Base-by-base conservation (phyloP, 192 early-diverging fungal species). In the Pilobolus umbonatus region DNA sequence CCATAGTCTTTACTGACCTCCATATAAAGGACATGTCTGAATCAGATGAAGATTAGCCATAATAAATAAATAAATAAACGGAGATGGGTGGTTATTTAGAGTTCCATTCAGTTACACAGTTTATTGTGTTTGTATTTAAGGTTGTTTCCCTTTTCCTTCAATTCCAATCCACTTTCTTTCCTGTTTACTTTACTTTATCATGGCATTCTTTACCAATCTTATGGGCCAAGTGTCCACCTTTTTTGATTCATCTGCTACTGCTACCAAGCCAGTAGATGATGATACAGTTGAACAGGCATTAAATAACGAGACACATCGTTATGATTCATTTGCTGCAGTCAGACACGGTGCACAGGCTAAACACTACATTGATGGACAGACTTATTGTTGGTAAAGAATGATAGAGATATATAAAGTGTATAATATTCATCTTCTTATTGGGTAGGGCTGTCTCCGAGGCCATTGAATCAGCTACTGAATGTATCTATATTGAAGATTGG, bases 401-500 rank as follows among this genome's bases (percentile, higher is more conserved):
- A 22, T 3, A 53, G 36, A 34, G 5, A 34, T 32, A 35, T 4
- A 53, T 22, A 35, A 30, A 19, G 12, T 44, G 22, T 34, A 0
- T 46, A 21, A 32, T 47, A 12, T 34, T 21, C 21, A 12, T 44
- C 31, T 19, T 15, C 21, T 2, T 35, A 28, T 47, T 31, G 17
- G 11, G n/a, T 28, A 69, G 67, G 67, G 85, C 88, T 2, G 67
- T 88, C 22, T 83, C 86, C 3, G 88, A 89, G 40, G 88, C 88
- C 12, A 70, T 91, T 53, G 71, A 79, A 59, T 74, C 78, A 49
- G 88, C 88, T 26, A 84, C 84, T 43, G 68, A 73, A 30, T 65
- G 65, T 44, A 87, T 89, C 59, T 87, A 81, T 63, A 85, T 88
- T 64, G 82, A 76, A 26, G 90, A 91, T 74, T 92, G 91, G 91